phyloP scores from a whole-genome alignment of 2,329 filamentous ascomycete genomes.

The Aspergillus aculeatinus region DNA sequence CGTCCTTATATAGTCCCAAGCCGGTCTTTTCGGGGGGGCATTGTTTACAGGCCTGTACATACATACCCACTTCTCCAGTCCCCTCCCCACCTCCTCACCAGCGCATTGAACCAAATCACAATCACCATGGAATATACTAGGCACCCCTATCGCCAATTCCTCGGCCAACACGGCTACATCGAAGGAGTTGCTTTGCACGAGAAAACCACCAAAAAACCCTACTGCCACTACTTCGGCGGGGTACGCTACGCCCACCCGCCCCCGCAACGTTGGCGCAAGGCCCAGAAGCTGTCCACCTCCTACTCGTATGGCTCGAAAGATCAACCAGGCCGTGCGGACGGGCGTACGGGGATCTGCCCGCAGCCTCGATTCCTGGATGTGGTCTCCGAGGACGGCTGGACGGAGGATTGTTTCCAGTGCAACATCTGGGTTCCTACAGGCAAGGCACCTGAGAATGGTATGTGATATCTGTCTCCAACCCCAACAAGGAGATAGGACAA shows the following conservation, averaged over 20 bases:
- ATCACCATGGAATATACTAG: constrained; percentile 26
- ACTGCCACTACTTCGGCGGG: constrained; percentile 56
- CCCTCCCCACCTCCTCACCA: no score
- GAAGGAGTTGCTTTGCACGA: constrained; percentile 50
- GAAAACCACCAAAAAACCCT: constrained; percentile 27
- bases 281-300: constrained; percentile 47
- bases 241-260: constrained; percentile 57
- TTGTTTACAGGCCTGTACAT: background rate
- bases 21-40: background rate
- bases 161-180: constrained; percentile 47
- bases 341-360: constrained; percentile 47
- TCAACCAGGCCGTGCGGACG: constrained; percentile 48
- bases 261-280: constrained; percentile 50
- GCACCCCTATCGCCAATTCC: constrained; percentile 24
- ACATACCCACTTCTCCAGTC: no score
- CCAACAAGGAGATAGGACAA: background rate
- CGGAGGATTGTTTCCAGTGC: constrained; percentile 57
- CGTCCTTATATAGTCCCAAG: background rate
- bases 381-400: constrained; percentile 34
- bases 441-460: constrained; percentile 39
- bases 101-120: background rate
- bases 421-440: constrained; percentile 57
- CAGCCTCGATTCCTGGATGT: constrained; percentile 44
- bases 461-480: constrained; percentile 4
- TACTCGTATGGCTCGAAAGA: constrained; percentile 53